Evolutionary conservation across 768 basidiomycete species (phyloP), one percentile per base, ranked within the genome.

Genomic region (Russula emetica): DNA sequence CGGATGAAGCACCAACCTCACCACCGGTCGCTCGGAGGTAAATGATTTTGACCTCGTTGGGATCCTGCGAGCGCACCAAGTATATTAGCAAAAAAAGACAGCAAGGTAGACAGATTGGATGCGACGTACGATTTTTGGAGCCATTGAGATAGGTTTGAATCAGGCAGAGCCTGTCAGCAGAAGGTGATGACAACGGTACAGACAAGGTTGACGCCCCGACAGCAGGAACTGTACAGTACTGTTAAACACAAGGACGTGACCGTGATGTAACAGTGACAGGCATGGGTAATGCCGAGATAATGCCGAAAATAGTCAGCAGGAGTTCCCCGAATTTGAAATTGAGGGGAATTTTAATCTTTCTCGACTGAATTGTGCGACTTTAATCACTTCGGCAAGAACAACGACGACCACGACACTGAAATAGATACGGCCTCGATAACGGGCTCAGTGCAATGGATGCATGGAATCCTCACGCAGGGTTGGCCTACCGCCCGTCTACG

Each of bases 1-100:
- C 95, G 64, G 97, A 94, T 8, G 96, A 98, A 66, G 97, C 92
- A 82, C 96, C 97, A 75, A 98, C 93, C 82, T 98, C 97, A 85
- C 97, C 97, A 79, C 97, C 97, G 60, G 94, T 97, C 58, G 94
- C 94, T 71, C 96, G 86, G 76, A 98, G 89, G 85, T 94, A 93
- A 84, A 98, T 97, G 80, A 97, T 92, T 83, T 98, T 98, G 77
- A 98, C 82, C 82, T 99, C 96, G 78, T 82, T 90, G 72, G 96
- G 96, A 83, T 99, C 96, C 92, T 93, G 73, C n/a, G 11, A 44
- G 55, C 22, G 60, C 58, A 45, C 3, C 38, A 9, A 13, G 59
- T 18, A 38, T 28, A 53, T 60, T 22, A 56, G 59, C 54, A 28
- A 16, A 28, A n/a, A 16, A 49, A 13, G 13, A 38, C 30, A 52